Conservation (phyloP, 2,329 filamentous ascomycete genomes). For the Tolypocladium inflatum region DNA sequence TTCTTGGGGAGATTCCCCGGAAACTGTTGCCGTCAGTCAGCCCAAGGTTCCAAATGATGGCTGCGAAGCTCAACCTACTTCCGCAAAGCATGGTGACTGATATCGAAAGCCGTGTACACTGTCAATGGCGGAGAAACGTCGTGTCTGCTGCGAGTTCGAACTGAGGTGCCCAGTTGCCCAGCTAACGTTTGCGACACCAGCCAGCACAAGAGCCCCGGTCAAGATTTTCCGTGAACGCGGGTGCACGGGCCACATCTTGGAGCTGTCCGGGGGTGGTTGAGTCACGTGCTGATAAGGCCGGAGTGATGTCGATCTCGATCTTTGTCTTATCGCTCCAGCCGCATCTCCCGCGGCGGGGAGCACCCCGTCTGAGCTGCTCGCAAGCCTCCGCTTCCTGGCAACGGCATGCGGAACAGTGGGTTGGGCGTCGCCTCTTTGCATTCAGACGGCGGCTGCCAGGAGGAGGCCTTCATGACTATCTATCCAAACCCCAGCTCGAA, state of each 20-base stretch:
- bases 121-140: constrained; percentile 6
- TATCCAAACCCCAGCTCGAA: not conserved
- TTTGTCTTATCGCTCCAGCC: not conserved
- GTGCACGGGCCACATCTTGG: not conserved
- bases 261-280: not conserved
- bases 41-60: not conserved
- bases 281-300: constrained; percentile 1
- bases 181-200: not conserved
- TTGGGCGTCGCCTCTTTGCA: not conserved
- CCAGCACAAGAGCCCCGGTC: constrained; percentile 4
- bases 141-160: not conserved
- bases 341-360: constrained; percentile 9
- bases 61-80: constrained; percentile 24
- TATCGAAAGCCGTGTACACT: constrained; percentile 11
- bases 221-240: constrained; percentile 12
- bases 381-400: not conserved
- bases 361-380: constrained; percentile 7
- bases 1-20: constrained; percentile 89
- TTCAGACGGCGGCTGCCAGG: not conserved
- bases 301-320: not conserved
- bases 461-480: not conserved
- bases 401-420: not conserved
- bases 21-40: constrained; percentile 50
- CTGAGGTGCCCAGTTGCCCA: not conserved
- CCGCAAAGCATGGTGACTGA: constrained; percentile 35